A percentile compares a stretch with the other conserved stretches of the same genome.
Evolutionary conservation across 2,329 filamentous ascomycete species (phyloP).

Genomic region (Fusarium tanahbumbuense): DNA sequence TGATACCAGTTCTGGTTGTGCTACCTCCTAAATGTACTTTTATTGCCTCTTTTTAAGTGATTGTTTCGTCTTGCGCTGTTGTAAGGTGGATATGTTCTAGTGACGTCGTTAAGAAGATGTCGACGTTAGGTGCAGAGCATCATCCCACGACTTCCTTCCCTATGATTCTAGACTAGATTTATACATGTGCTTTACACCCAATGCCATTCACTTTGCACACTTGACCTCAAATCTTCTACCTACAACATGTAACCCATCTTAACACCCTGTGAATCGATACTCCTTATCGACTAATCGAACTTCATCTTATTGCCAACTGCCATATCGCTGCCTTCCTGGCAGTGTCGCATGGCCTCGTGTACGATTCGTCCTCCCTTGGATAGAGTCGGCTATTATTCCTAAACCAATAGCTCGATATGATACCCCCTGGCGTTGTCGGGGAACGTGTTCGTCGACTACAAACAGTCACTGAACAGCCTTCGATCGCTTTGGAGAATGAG

Average conservation of each 20-base stretch:
- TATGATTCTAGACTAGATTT: constrained; percentile 3
- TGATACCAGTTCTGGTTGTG: constrained; percentile 51
- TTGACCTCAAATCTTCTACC: neutral
- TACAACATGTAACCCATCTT: constrained; percentile 21
- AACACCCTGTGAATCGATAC: constrained; percentile 17
- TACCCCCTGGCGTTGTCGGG: constrained; percentile 46
- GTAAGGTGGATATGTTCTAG: neutral
- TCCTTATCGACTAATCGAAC: constrained; percentile 21
- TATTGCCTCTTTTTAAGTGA: constrained; percentile 34
- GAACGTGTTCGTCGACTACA: constrained; percentile 48
- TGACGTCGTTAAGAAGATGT: constrained; percentile 24
- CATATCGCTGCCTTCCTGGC: constrained; percentile 25
- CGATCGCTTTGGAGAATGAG: constrained; percentile 30
- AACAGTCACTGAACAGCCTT: constrained; percentile 29
- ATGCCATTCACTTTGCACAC: neutral
- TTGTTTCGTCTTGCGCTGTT: constrained; percentile 27
- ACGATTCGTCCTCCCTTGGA: constrained; percentile 9
- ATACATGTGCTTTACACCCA: neutral
- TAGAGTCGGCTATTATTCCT: constrained; percentile 13
- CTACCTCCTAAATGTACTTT: constrained; percentile 38
- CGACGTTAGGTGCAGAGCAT: constrained; percentile 10
- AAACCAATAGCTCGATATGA: constrained; percentile 21
- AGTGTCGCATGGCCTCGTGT: constrained; percentile 16
- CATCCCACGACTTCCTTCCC: constrained; percentile 19
- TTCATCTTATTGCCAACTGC: neutral